phyloP scores from a whole-genome alignment of 2,329 filamentous ascomycete genomes.

The Fragosphaeria purpurea region DNA sequence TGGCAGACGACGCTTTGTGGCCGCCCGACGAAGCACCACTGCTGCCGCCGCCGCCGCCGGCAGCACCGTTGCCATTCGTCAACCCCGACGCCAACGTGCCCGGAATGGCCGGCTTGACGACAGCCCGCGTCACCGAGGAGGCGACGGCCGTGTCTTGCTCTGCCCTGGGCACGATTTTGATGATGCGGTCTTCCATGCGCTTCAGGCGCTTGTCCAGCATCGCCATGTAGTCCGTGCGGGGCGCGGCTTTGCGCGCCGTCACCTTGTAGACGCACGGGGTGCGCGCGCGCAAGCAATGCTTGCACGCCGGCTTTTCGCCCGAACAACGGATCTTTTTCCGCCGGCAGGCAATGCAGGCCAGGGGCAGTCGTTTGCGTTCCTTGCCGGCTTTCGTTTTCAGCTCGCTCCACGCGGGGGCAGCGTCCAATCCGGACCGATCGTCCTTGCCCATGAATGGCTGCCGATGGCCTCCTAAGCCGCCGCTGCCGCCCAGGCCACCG shows the following conservation, averaged over 20 bases:
- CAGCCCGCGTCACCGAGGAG: slow-evolving; percentile 56
- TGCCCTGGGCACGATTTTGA: slow-evolving; percentile 85
- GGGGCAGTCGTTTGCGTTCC: slow-evolving; percentile 81
- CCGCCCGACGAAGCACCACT: slow-evolving; percentile 10
- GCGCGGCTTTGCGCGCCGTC: slow-evolving; percentile 85
- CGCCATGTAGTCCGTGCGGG: slow-evolving; percentile 95
- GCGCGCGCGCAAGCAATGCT: slow-evolving; percentile 84
- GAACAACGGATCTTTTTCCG: slow-evolving; percentile 98
- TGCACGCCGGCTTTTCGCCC: slow-evolving; percentile 94
- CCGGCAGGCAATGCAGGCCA: slow-evolving; percentile 91
- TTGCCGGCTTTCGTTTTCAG: slow-evolving; percentile 89
- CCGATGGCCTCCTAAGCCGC: neutral
- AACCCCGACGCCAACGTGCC: slow-evolving; percentile 31
- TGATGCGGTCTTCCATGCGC: slow-evolving; percentile 94
- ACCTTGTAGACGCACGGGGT: slow-evolving; percentile 98
- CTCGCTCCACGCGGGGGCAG: slow-evolving; percentile 63
- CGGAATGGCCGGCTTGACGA: slow-evolving; percentile 70
- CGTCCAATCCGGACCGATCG: slow-evolving; percentile 41
- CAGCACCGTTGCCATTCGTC: too few relatives aligned
- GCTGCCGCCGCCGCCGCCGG: neutral
- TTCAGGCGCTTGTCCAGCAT: slow-evolving; percentile 95
- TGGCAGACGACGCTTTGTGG: slow-evolving; percentile 36
- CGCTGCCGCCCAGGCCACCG: neutral
- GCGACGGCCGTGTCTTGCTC: slow-evolving; percentile 58
- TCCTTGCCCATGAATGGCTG: slow-evolving; percentile 31